These are phyloP conservation scores for Eimeria sp. DNA, from an alignment of 169 alveolate species.

Conservation along the genomic window DNA sequence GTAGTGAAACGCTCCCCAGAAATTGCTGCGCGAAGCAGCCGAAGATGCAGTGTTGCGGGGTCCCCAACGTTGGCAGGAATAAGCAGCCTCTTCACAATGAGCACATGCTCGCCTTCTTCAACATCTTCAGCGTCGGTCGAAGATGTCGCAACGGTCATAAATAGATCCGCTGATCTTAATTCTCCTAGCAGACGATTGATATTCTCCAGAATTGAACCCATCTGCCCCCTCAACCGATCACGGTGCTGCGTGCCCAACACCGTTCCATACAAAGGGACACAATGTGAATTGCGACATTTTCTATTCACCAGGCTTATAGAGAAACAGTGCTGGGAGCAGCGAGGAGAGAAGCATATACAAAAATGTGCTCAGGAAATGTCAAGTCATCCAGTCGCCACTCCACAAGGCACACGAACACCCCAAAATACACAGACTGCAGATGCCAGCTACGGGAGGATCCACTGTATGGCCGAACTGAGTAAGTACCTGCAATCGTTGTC, in stretches of 20 bases:
- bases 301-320: neutral
- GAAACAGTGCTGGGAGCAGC: neutral
- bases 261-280: neutral
- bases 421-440: neutral
- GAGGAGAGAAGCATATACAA: neutral
- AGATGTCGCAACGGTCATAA: slow-evolving; percentile 26
- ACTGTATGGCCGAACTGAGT: neutral
- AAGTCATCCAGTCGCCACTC: neutral
- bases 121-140: slow-evolving; percentile 18
- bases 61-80: slow-evolving; percentile 59
- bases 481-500: slow-evolving; percentile 47
- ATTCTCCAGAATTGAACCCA: slow-evolving; percentile 51
- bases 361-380: neutral
- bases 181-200: slow-evolving; percentile 56
- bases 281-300: too few species aligned
- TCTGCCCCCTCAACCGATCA: slow-evolving; percentile 33
- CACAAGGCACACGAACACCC: neutral
- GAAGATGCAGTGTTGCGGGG: slow-evolving; percentile 44
- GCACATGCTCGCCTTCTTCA: slow-evolving; percentile 31
- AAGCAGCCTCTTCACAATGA: slow-evolving; percentile 10
- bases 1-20: slow-evolving; percentile 38
- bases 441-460: neutral
- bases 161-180: slow-evolving; percentile 36
- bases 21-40: slow-evolving; percentile 48
- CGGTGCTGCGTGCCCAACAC: slow-evolving; percentile 42